phyloP scores from a whole-genome alignment of 495 filamentous ascomycete species.

The Trichocladium uniseriatum region DNA sequence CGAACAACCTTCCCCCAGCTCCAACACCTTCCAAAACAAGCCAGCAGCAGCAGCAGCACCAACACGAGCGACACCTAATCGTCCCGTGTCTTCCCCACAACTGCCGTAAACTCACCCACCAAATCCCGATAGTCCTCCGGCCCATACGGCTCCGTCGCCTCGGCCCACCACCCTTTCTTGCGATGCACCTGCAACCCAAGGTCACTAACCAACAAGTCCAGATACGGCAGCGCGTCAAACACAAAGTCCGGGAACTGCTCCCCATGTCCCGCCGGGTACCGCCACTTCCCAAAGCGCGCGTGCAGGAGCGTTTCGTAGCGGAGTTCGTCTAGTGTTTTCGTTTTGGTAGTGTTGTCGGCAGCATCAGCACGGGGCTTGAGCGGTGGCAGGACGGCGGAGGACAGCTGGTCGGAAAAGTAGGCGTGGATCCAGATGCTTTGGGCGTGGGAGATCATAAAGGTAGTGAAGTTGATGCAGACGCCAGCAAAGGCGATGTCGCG shows the following conservation, averaged over 20 bases:
- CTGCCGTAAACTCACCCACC: conserved; percentile 45
- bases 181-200: conserved; percentile 45
- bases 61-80: too few relatives aligned
- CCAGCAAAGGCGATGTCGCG: conserved; percentile 61
- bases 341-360: neutral
- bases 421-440: conserved; percentile 68
- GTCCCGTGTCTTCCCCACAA: too few relatives aligned
- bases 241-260: conserved; percentile 58
- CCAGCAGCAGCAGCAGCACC: too few relatives aligned
- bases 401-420: conserved; percentile 40
- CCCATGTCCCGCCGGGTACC: conserved; percentile 58
- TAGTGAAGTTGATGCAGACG: conserved; percentile 53
- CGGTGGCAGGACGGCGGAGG: conserved; percentile 13
- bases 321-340: conserved; percentile 26
- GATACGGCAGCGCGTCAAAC: conserved; percentile 69
- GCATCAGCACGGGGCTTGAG: neutral
- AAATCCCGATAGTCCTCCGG: conserved; percentile 53
- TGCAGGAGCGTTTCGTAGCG: conserved; percentile 52
- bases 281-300: conserved; percentile 58
- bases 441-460: conserved; percentile 52
- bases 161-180: conserved; percentile 38
- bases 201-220: conserved; percentile 61
- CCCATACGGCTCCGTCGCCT: conserved; percentile 48
- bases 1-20: too few relatives aligned
- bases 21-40: too few relatives aligned